Conservation (phyloP, 1,139 yeast genomes). For the Saccharomyces hybrid region DNA sequence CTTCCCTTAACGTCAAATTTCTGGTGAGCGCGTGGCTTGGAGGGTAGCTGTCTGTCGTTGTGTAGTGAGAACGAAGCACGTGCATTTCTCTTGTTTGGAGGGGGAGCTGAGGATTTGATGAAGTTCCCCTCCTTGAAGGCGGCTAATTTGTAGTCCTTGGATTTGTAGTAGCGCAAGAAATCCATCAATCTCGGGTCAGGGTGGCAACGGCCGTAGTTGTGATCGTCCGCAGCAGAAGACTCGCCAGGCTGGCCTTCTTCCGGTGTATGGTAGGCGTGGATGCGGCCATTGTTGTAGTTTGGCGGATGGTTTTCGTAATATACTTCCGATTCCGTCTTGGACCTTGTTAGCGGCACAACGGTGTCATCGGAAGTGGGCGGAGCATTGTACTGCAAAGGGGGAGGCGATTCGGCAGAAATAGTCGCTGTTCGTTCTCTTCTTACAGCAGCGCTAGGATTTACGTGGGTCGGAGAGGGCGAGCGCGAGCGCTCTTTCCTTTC, state of each 20-base stretch:
- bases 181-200: slow-evolving; percentile 51
- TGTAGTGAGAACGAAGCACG: not conserved
- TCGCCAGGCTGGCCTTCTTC: slow-evolving; percentile 1
- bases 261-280: not conserved
- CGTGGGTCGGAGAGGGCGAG: slow-evolving; percentile 1
- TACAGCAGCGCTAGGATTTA: not conserved
- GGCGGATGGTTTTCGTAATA: slow-evolving; percentile 10
- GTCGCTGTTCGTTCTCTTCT: not conserved
- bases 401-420: not conserved
- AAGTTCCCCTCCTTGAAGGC: slow-evolving; percentile 24
- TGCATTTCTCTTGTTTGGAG: not conserved
- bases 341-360: slow-evolving; percentile 3
- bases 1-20: slow-evolving; percentile 35
- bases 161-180: slow-evolving; percentile 45
- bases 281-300: slow-evolving; percentile 4
- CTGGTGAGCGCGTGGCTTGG: not conserved
- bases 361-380: slow-evolving; percentile 4
- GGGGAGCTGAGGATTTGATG: not conserved
- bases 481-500: slow-evolving; percentile 1
- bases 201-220: slow-evolving; percentile 2
- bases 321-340: slow-evolving; percentile 12
- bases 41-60: not conserved
- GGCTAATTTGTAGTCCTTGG: slow-evolving; percentile 30
- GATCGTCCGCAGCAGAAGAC: slow-evolving; percentile 8
- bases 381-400: not conserved